Percentiles rank a stretch among this genome's conserved stretches.
Conservation (phyloP, 164 flowering plant species). For the Aristolochia californica region DNA sequence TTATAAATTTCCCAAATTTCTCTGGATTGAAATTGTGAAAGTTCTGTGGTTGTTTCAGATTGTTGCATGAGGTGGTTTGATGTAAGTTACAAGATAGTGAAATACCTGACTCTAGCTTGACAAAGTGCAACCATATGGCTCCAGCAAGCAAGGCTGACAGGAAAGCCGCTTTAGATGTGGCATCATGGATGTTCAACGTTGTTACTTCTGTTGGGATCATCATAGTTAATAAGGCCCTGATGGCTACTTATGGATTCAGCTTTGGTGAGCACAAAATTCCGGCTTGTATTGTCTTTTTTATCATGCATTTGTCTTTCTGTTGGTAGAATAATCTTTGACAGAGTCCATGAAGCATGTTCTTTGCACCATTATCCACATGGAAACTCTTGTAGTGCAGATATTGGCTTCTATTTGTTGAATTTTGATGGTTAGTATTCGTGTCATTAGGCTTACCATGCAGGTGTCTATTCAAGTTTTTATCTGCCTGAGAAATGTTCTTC, state of each 20-base stretch:
- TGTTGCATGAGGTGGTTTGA: too few relatives aligned
- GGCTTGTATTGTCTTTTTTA: not conserved
- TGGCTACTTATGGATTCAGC: slow-evolving; percentile 37
- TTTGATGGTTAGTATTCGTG: too few relatives aligned
- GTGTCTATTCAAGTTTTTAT: too few relatives aligned
- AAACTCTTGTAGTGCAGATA: not conserved
- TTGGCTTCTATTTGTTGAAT: too few relatives aligned
- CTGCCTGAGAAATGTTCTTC: too few relatives aligned
- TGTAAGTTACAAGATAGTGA: too few relatives aligned
- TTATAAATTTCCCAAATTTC: too few relatives aligned
- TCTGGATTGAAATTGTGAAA: too few relatives aligned
- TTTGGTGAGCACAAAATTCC: slow-evolving; percentile 20
- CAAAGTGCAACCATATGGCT: slow-evolving; percentile 12
- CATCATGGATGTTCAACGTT: slow-evolving; percentile 39
- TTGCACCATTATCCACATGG: not conserved
- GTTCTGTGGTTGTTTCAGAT: too few relatives aligned
- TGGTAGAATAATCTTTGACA: not conserved
- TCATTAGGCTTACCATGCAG: too few relatives aligned
- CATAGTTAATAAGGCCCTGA: slow-evolving; percentile 35
- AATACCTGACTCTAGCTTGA: too few relatives aligned
- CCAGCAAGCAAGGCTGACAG: slow-evolving; percentile 28
- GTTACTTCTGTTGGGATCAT: slow-evolving; percentile 39
- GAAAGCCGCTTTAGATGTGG: slow-evolving; percentile 31
- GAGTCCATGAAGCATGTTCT: not conserved
- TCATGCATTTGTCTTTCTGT: not conserved